Conservation (phyloP, 306 rosid genomes). For the Cicer judaicum region DNA sequence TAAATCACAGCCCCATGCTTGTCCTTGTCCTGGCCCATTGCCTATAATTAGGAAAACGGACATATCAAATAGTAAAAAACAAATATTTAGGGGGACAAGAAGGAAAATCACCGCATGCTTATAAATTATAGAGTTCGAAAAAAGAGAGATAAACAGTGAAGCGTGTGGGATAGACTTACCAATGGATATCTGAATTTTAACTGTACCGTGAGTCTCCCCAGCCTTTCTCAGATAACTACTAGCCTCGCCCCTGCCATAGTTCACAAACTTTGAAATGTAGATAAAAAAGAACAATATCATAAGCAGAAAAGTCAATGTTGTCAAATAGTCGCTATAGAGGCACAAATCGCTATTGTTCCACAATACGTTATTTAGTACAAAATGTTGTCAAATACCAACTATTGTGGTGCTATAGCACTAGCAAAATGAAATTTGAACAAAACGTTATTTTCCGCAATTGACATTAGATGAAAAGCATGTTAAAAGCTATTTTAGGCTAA, state of each 20-base stretch:
- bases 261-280: slow-evolving; percentile 20
- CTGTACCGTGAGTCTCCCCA: slow-evolving; percentile 84
- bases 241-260: slow-evolving; percentile 64
- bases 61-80: slow-evolving; percentile 17
- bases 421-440: too few relatives aligned
- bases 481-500: background rate
- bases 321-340: too few relatives aligned
- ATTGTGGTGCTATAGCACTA: too few relatives aligned
- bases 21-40: slow-evolving; percentile 76
- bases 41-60: slow-evolving; percentile 54
- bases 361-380: too few relatives aligned
- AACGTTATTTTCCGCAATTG: too few relatives aligned
- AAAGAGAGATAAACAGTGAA: background rate
- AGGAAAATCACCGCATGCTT: background rate
- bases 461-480: background rate
- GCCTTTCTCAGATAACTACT: slow-evolving; percentile 80
- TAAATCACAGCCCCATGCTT: slow-evolving; percentile 95
- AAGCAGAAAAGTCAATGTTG: background rate
- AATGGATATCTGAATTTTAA: slow-evolving; percentile 67
- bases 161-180: slow-evolving; percentile 57
- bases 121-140: slow-evolving; percentile 24
- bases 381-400: too few relatives aligned
- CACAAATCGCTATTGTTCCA: too few relatives aligned
- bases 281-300: background rate
- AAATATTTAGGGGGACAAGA: background rate